Evolutionary conservation across 352 stramenopile species (phyloP), one percentile per base, ranked within the genome.

Genomic region (Pythium rhizo-oryzae): DNA sequence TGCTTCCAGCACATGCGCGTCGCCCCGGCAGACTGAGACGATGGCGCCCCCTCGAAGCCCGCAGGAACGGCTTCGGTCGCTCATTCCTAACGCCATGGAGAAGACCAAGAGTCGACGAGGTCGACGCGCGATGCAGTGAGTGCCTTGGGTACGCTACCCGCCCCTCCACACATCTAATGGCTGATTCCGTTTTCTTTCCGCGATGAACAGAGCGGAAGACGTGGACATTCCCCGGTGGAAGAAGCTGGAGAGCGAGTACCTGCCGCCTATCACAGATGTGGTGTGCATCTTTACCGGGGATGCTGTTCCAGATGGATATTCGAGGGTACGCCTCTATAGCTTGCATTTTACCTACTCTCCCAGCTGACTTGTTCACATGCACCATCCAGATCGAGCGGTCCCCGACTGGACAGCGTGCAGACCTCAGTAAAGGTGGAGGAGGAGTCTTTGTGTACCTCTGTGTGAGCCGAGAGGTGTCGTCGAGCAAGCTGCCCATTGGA

Each of bases 391-490:
- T 96, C 59, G 86, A 93, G 50, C 79, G 84, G 51, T 92, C 88
- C 18, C 79, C 84, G 23, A 90, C 72, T 59, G 88, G 88, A 0
- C 77, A 90, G 23, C 82, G 87, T 19, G 86, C 88, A 5, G 88
- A 96, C 69, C 62, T 96, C 11, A 94, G 91, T 72, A 92, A 91
- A 70, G 85, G 88, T 1, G 82, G 81, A n/a, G 77, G 86, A n/a
- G 88, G 86, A 5, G 76, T 84, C 0, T 93, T 91, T 54, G 74
- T 94, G 11, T 94, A 92, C 39, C 65, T 96, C 15, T 94, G 86
- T 24, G 70, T 88, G 1, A 86, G 76, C 44, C 81, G 80, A 58
- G 86, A 93, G 33, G 56, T 57, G 11, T 69, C 68, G 1, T 70
- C 72, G 5, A 76, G 65, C 21, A 91, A 91, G 18, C 61, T 77